Evolutionary conservation across 108 stramenopile genomes (phyloP).

Genomic region (Cyclotella sp.): DNA sequence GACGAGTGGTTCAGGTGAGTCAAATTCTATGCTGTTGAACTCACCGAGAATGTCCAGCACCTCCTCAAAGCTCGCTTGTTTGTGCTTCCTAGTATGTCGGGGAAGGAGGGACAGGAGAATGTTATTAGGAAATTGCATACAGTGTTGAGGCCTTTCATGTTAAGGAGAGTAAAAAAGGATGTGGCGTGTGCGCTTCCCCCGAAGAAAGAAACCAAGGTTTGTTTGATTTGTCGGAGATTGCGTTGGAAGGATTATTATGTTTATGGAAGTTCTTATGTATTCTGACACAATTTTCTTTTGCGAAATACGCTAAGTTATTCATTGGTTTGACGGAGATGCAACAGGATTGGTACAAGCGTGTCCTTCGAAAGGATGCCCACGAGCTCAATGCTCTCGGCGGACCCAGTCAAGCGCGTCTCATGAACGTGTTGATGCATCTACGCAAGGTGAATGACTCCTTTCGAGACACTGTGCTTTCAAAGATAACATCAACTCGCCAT

Average conservation of each 20-base stretch:
- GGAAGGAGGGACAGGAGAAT: slow-evolving; percentile 85
- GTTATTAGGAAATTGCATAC: slow-evolving; percentile 97
- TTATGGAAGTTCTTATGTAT: too few relatives aligned
- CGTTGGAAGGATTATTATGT: too few relatives aligned
- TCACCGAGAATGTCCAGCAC: not conserved
- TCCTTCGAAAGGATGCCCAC: slow-evolving; percentile 91
- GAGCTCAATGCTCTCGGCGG: slow-evolving; percentile 94
- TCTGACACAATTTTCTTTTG: not conserved
- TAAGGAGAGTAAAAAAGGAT: slow-evolving; percentile 97
- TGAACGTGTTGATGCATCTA: slow-evolving; percentile 98
- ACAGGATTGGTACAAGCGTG: slow-evolving; percentile 93
- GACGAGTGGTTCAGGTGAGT: slow-evolving; percentile 90
- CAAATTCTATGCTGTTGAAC: slow-evolving; percentile 44
- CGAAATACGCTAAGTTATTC: slow-evolving; percentile 21
- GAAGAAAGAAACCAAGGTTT: slow-evolving; percentile 89
- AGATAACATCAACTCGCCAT: too few relatives aligned
- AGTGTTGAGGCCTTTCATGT: slow-evolving; percentile 97
- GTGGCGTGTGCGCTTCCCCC: slow-evolving; percentile 95
- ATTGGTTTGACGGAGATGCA: slow-evolving; percentile 97
- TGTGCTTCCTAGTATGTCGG: not conserved
- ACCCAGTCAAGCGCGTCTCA: slow-evolving; percentile 89
- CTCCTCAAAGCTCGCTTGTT: not conserved
- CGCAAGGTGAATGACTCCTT: slow-evolving; percentile 68
- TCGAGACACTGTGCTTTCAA: not conserved
- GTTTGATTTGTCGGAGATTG: slow-evolving; percentile 24